Percentiles rank a stretch among this genome's conserved stretches.
Conservation (phyloP, 164 flowering plant genomes). For the Tetrastigma voinierianum region DNA sequence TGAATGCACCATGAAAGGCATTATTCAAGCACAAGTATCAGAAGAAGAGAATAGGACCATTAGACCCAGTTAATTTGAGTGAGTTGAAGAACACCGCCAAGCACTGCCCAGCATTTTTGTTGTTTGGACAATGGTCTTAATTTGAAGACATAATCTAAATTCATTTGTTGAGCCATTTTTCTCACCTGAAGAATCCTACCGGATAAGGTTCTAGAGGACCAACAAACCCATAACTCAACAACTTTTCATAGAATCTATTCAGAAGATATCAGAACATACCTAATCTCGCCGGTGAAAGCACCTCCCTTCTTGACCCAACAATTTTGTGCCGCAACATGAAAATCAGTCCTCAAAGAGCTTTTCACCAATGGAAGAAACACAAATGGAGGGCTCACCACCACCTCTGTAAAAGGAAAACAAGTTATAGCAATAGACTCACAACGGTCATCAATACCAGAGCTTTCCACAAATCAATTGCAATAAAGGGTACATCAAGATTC, state of each 20-base stretch:
- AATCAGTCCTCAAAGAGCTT: conserved; percentile 53
- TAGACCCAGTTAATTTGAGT: too few species aligned
- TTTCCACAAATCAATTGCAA: not conserved
- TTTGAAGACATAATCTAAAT: too few species aligned
- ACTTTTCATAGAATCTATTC: too few species aligned
- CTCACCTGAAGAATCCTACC: too few species aligned
- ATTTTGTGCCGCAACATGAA: conserved; percentile 87
- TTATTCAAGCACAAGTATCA: not conserved
- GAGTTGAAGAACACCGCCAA: too few species aligned
- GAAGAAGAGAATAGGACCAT: too few species aligned
- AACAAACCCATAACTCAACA: too few species aligned
- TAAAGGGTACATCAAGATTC: not conserved
- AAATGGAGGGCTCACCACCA: conserved; percentile 85
- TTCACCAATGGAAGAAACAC: conserved; percentile 73
- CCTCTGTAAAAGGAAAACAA: conserved; percentile 54
- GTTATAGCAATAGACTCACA: not conserved
- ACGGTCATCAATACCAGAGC: not conserved
- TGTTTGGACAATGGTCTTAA: too few species aligned
- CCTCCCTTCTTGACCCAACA: conserved; percentile 94
- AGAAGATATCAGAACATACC: conserved; percentile 38
- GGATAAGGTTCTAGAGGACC: too few species aligned
- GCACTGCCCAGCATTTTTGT: too few species aligned
- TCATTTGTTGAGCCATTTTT: too few species aligned
- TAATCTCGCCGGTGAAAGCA: conserved; percentile 89
- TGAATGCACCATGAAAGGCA: not conserved